Evolutionary conservation across 306 rosid genomes (phyloP).

Genomic region (Medicago arabica): DNA sequence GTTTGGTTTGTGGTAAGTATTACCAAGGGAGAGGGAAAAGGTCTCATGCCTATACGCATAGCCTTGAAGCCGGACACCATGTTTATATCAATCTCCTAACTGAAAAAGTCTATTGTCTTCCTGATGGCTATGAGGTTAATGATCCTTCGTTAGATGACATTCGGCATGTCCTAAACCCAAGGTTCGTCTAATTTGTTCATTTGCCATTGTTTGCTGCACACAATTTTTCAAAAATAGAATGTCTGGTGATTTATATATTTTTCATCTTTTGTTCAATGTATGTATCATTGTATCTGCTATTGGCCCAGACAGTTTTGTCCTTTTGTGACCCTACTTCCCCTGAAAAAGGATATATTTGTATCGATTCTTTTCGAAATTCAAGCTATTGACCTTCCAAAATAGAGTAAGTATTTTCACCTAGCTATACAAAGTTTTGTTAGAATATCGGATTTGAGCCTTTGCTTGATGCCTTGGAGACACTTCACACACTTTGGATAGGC

Average conservation of each 20-base stretch:
- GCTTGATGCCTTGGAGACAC: no score
- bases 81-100: slow-evolving; percentile 91
- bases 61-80: slow-evolving; percentile 97
- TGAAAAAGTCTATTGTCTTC: slow-evolving; percentile 96
- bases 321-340: no score
- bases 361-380: no score
- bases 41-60: slow-evolving; percentile 99
- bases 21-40: slow-evolving; percentile 96
- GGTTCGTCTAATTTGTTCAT: slow-evolving; percentile 56
- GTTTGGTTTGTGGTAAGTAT: slow-evolving; percentile 95
- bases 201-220: slow-evolving; percentile 25
- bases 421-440: no score
- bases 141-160: slow-evolving; percentile 96
- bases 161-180: slow-evolving; percentile 88
- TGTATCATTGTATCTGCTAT: background rate
- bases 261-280: background rate
- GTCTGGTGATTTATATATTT: slow-evolving; percentile 18
- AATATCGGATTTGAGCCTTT: no score
- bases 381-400: no score
- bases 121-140: slow-evolving; percentile 94
- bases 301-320: no score
- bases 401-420: no score
- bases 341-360: no score
- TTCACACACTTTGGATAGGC: no score
- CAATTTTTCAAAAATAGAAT: background rate